phyloP scores from a whole-genome alignment of 805 yeast genomes.

The Metschnikowia cerradonensis region DNA sequence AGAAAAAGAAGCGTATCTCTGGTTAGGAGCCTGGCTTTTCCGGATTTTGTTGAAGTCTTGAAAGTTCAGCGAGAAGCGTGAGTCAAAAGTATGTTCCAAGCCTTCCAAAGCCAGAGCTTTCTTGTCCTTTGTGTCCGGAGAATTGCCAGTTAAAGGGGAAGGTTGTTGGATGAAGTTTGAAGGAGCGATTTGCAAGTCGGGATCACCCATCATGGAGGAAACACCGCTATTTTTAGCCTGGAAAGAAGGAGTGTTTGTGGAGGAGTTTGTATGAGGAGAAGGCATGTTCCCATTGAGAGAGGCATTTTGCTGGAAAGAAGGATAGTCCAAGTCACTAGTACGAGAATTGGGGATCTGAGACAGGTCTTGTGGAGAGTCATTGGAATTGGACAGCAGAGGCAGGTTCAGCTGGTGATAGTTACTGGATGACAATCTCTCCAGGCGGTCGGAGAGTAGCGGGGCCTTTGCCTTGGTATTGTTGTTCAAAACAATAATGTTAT shows the following conservation, averaged over 20 bases:
- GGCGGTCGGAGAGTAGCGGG: conserved; percentile 34
- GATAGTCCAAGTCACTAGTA: neutral
- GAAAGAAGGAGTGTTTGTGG: conserved; percentile 25
- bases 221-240: conserved; percentile 1
- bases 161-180: conserved; percentile 21
- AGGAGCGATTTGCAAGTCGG: conserved; percentile 9
- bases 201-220: conserved; percentile 6
- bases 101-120: neutral
- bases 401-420: conserved; percentile 8
- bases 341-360: neutral
- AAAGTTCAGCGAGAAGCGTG: conserved; percentile 9
- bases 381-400: conserved; percentile 12
- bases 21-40: conserved; percentile 6
- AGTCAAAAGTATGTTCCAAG: conserved; percentile 8
- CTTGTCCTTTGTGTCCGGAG: conserved; percentile 16
- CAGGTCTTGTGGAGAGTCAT: conserved; percentile 6
- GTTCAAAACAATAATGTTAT: conserved; percentile 48
- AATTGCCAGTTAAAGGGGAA: conserved; percentile 22
- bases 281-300: conserved; percentile 16
- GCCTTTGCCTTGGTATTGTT: conserved; percentile 51
- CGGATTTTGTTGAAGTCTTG: conserved; percentile 7
- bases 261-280: conserved; percentile 24
- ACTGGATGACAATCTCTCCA: neutral
- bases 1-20: conserved; percentile 56
- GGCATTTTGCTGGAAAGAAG: neutral